Conservation (phyloP, 108 stramenopile genomes). For the Discostella stelligeroides region DNA sequence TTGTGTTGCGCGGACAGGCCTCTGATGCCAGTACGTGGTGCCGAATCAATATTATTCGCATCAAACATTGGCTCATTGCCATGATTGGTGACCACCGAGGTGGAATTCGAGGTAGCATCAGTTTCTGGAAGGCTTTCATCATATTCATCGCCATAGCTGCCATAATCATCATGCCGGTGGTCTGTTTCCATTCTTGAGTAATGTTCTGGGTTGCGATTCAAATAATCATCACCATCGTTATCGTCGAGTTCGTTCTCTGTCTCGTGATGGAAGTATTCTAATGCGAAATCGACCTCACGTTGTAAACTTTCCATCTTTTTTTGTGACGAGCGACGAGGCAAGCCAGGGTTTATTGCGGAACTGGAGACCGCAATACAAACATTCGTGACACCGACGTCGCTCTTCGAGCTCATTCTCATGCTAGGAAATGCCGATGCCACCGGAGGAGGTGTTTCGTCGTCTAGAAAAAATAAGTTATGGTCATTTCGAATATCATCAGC, state of each 20-base stretch:
- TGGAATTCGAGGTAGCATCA: constrained; percentile 24
- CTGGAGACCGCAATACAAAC: no score
- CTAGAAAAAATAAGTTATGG: background rate
- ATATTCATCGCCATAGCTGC: constrained; percentile 5
- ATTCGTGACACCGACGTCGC: background rate
- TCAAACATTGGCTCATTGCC: constrained; percentile 1
- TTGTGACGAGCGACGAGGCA: constrained; percentile 21
- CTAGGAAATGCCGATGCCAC: background rate
- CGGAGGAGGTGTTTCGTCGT: background rate
- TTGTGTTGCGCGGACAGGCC: constrained; percentile 43
- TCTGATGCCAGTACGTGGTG: background rate
- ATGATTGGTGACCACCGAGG: constrained; percentile 28
- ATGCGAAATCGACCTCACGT: constrained; percentile 38
- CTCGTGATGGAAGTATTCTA: constrained; percentile 42
- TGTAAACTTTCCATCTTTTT: constrained; percentile 30
- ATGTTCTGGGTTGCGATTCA: background rate
- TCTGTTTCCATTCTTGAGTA: background rate
- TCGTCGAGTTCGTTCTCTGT: constrained; percentile 19
- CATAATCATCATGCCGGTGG: no score
- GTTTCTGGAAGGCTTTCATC: constrained; percentile 30
- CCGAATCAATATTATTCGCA: background rate
- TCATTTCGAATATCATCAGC: constrained; percentile 1
- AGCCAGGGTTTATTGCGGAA: no score
- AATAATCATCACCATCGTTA: constrained; percentile 36
- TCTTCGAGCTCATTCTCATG: background rate